phyloP scores from a whole-genome alignment of 768 basidiomycete genomes.

The Saitozyma sp. region DNA sequence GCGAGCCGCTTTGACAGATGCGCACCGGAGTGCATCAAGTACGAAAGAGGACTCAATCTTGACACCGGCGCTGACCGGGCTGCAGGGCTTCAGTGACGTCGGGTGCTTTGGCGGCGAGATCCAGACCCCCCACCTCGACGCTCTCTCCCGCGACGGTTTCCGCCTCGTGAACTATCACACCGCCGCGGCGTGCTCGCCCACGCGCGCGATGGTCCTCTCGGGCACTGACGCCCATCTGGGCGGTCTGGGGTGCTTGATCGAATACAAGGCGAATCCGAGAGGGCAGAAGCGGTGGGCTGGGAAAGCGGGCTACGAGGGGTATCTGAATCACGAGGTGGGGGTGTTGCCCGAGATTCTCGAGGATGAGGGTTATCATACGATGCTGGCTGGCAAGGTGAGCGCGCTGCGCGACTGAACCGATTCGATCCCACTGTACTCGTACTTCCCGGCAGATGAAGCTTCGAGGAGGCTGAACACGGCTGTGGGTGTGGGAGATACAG shows the following conservation, averaged over 20 bases:
- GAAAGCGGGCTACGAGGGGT: slow-evolving; percentile 35
- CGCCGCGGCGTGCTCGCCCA: slow-evolving; percentile 22
- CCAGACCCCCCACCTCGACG: slow-evolving; percentile 30
- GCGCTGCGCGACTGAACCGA: not conserved
- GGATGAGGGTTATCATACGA: slow-evolving; percentile 17
- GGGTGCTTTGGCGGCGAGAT: slow-evolving; percentile 33
- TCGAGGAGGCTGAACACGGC: too few relatives aligned
- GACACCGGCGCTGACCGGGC: not conserved
- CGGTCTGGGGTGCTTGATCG: slow-evolving; percentile 22
- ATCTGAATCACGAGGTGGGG: slow-evolving; percentile 35
- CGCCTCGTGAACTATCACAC: slow-evolving; percentile 28
- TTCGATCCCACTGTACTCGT: not conserved
- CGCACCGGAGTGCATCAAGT: too few relatives aligned
- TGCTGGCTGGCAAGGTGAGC: slow-evolving; percentile 25
- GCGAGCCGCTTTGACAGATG: too few relatives aligned
- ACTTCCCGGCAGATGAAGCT: too few relatives aligned
- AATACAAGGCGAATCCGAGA: slow-evolving; percentile 40
- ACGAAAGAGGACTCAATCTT: too few relatives aligned
- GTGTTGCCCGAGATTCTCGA: slow-evolving; percentile 35
- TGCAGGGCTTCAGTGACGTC: slow-evolving; percentile 18
- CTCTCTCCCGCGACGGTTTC: slow-evolving; percentile 21
- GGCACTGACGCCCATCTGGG: slow-evolving; percentile 21
- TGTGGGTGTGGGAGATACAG: too few relatives aligned
- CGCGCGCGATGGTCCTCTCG: slow-evolving; percentile 10
- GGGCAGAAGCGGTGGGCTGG: slow-evolving; percentile 26